A percentile compares a stretch with the other conserved stretches of the same genome.
Evolutionary conservation across 2,329 filamentous ascomycete genomes (phyloP).

Genomic region (Aspergillus sp.): DNA sequence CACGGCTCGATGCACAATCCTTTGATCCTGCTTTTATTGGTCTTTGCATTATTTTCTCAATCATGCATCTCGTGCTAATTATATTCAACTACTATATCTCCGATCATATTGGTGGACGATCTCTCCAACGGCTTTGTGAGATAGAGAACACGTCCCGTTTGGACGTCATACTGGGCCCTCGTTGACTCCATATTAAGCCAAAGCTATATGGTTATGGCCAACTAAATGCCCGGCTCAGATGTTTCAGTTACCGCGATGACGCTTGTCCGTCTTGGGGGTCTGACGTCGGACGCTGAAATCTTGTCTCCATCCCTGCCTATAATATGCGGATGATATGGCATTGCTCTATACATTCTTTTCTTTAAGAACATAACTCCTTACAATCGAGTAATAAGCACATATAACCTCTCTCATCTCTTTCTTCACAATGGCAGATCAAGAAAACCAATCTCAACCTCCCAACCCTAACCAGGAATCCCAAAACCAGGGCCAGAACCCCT

Average conservation of each 20-base stretch:
- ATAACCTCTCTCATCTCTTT: slow-evolving; percentile 5
- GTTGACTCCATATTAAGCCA: not conserved
- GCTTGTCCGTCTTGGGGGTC: slow-evolving; percentile 2
- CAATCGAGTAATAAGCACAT: slow-evolving; percentile 7
- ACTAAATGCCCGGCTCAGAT: not conserved
- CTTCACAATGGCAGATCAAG: slow-evolving; percentile 26
- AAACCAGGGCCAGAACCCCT: not conserved
- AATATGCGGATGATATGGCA: not conserved
- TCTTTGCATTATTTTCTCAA: not conserved
- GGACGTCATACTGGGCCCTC: slow-evolving; percentile 3
- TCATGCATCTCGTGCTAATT: slow-evolving; percentile 4
- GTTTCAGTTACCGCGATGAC: not conserved
- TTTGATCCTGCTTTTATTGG: slow-evolving; percentile 3
- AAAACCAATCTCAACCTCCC: slow-evolving; percentile 9
- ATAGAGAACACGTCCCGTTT: not conserved
- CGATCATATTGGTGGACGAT: slow-evolving; percentile 1
- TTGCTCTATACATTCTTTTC: too few species aligned
- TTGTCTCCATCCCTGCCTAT: not conserved
- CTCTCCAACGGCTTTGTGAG: not conserved
- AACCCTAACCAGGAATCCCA: slow-evolving; percentile 9
- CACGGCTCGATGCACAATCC: slow-evolving; percentile 5
- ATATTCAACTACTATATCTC: slow-evolving; percentile 2
- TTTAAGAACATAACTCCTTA: not conserved
- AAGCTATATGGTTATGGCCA: not conserved
- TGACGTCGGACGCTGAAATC: slow-evolving; percentile 22